Conservation (phyloP, 768 basidiomycete species). For the Rhizopogon salebrosus region DNA sequence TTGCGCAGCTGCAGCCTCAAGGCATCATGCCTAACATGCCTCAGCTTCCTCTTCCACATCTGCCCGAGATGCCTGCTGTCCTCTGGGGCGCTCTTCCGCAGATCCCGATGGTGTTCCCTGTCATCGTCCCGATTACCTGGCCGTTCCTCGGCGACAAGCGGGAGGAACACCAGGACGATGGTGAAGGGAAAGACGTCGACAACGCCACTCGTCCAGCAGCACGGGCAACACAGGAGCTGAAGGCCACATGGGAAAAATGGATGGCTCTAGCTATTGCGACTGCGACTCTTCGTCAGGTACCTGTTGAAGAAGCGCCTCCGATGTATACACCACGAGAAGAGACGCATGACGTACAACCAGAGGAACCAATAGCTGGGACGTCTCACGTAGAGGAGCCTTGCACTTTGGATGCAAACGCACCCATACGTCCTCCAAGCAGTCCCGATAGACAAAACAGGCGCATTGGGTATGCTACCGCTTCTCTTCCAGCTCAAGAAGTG, state of each 20-base stretch:
- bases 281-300: constrained; percentile 37
- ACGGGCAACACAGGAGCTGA: constrained; percentile 57
- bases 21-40: constrained; percentile 53
- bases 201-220: constrained; percentile 30
- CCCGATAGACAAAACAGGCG: constrained; percentile 33
- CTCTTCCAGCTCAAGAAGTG: constrained; percentile 61
- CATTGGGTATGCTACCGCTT: constrained; percentile 42
- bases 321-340: constrained; percentile 66
- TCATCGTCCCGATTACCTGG: constrained; percentile 69
- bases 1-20: constrained; percentile 53
- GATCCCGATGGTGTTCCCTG: constrained; percentile 74
- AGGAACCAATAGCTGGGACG: constrained; percentile 8
- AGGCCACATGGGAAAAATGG: constrained; percentile 75
- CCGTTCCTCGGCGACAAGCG: constrained; percentile 52
- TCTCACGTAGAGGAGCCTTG: not conserved
- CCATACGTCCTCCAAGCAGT: constrained; percentile 18
- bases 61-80: constrained; percentile 64
- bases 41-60: constrained; percentile 44
- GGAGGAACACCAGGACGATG: constrained; percentile 26
- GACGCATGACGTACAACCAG: constrained; percentile 15
- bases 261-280: constrained; percentile 48
- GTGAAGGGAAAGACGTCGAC: constrained; percentile 31
- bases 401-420: constrained; percentile 7
- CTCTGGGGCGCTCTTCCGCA: constrained; percentile 61
- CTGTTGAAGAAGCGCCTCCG: constrained; percentile 57